Evolutionary conservation across 169 alveolate genomes (phyloP).

Genomic region (Cyclospora cayetanensis): DNA sequence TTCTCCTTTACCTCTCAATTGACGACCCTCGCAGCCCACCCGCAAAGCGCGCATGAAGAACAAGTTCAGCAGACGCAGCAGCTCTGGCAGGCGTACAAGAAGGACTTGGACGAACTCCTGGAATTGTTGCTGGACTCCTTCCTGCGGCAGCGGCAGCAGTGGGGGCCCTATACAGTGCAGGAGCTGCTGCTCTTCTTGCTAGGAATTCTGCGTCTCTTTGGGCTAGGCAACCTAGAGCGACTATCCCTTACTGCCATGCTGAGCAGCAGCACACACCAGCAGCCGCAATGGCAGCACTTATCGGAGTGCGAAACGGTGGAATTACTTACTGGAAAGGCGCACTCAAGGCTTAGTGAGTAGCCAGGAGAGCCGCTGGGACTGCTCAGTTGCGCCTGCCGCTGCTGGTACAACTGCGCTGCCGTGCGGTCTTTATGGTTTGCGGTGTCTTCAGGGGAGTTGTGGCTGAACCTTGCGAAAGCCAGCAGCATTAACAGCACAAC

Average conservation of each 20-base stretch:
- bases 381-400: too few species aligned
- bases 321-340: too few species aligned
- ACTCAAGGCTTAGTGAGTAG: background rate
- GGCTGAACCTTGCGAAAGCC: background rate
- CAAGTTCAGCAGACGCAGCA: background rate
- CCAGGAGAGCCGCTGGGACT: background rate
- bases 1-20: background rate
- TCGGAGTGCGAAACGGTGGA: too few species aligned
- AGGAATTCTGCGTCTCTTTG: background rate
- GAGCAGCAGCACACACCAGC: background rate
- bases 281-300: background rate
- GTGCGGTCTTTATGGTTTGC: background rate
- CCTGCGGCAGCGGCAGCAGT: background rate
- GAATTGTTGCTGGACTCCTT: background rate
- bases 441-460: background rate
- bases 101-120: background rate
- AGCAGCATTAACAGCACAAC: background rate
- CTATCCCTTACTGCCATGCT: background rate
- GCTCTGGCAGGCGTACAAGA: background rate
- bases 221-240: constrained; percentile 26
- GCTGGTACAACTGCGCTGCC: background rate
- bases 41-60: background rate
- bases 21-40: background rate
- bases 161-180: background rate
- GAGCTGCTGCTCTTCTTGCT: background rate